phyloP scores from a whole-genome alignment of 2,329 filamentous ascomycete species.

The Diaporthe caulivora region DNA sequence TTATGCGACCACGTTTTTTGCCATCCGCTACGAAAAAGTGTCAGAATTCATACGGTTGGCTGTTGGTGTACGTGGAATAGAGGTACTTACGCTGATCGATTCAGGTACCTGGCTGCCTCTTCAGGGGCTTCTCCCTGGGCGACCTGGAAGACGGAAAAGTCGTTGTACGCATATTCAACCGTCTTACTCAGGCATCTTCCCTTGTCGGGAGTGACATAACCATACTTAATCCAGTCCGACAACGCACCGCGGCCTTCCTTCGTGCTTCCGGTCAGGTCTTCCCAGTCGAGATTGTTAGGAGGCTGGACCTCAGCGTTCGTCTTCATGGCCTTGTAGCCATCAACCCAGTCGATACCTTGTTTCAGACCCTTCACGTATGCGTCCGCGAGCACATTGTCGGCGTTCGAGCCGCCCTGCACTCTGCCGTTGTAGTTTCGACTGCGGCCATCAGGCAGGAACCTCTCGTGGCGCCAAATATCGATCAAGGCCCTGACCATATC shows the following conservation, averaged over 20 bases:
- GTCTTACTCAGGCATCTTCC: slow-evolving; percentile 72
- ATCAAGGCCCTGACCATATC: slow-evolving; percentile 68
- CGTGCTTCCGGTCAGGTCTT: slow-evolving; percentile 69
- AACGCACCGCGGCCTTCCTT: slow-evolving; percentile 77
- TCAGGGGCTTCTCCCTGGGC: slow-evolving; percentile 65
- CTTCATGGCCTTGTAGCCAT: slow-evolving; percentile 67
- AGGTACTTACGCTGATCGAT: slow-evolving; percentile 40
- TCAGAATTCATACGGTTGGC: neutral
- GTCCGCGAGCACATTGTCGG: slow-evolving; percentile 79
- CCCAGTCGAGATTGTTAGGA: slow-evolving; percentile 67
- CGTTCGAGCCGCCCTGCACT: slow-evolving; percentile 77
- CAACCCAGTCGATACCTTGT: slow-evolving; percentile 68
- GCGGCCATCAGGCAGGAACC: slow-evolving; percentile 74
- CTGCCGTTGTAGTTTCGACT: slow-evolving; percentile 78
- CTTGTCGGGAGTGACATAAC: slow-evolving; percentile 74
- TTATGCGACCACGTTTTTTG: slow-evolving; percentile 76
- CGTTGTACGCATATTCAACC: slow-evolving; percentile 77
- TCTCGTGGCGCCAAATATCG: slow-evolving; percentile 71
- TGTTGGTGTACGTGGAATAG: neutral
- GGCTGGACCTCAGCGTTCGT: slow-evolving; percentile 75
- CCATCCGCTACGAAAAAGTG: slow-evolving; percentile 63
- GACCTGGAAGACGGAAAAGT: slow-evolving; percentile 75
- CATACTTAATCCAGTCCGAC: slow-evolving; percentile 74
- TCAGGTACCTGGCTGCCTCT: slow-evolving; percentile 70
- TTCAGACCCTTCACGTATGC: slow-evolving; percentile 77